Base-by-base conservation (phyloP, 2,329 filamentous ascomycete genomes). In the Cladosporium sp. region DNA sequence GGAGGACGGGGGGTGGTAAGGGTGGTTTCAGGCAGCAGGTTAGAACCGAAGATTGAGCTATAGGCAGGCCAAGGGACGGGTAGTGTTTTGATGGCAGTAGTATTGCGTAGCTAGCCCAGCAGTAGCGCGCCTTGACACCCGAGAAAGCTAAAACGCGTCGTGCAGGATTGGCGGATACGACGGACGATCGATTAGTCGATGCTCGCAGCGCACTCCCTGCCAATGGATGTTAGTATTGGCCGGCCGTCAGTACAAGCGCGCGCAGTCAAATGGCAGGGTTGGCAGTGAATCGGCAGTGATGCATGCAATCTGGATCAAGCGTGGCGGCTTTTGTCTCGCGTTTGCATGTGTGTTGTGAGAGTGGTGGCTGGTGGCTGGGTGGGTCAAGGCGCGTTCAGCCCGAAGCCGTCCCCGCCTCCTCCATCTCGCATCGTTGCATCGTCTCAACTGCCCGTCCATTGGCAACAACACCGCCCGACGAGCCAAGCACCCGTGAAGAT, bases 1-100 rank as follows among this genome's bases (percentile, higher is more conserved):
- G 26, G 32, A 34, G 55, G 55, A n/a, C 28, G 34, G 32, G 32
- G 14, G 57, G 32, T 54, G 44, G 59, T 49, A 38, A 26, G 44
- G 51, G 24, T 24, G 60, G 61, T 64, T 47, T 52, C 61, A 64
- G 61, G 61, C 61, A 57, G 61, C 61, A 44, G 51, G 44, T 24
- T 51, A 28, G 44, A 32, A 24, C 28, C 32, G 26, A 57, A 49
- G 61, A 57, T 21, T 36, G 47, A 54, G 59, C 47, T 62, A 62
- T 62, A 62, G 44, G 44, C 21, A 38, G 11, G 59, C 15, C 55
- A 1, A 58, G 55, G 55, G 55, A 49, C 38, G 38, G 26, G n/a
- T 57, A 26, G 34, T 57, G 61, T 64, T 64, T 64, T 64, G 51
- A 64, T 64, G 47, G 60, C 52, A 24, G 24, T 24, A 26, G 38